Evolutionary conservation across 2,329 filamentous ascomycete species (phyloP), one percentile per base, ranked within the genome.

Genomic region (Curvularia hawaiiensis): DNA sequence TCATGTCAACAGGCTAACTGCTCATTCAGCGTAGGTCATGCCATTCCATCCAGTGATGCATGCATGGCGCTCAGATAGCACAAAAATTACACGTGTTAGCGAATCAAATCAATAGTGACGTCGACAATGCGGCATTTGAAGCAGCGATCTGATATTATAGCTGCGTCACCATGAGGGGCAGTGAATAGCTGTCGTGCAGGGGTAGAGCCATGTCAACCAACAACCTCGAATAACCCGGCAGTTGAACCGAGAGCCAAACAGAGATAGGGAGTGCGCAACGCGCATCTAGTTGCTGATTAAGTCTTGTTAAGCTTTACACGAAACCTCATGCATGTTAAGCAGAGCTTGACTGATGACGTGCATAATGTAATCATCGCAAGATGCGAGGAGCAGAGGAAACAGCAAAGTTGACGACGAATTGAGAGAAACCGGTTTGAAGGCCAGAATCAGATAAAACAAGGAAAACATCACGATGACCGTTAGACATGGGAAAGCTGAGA

Each of bases 161-260:
- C 26, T 59, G 54, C 62, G 62, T 66, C 64, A 66, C 54, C 9
- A 63, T 61, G 59, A 66, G 62, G 41, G 26, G 12, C 20, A 28
- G n/a, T 46, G 6, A 44, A 46, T 54, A 49, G 39, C 44, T 56
- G 18, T 20, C 18, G 33, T 9, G 46, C 48, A 52, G 38, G 50
- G 55, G 22, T 31, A 38, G 0, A 41, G 20, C 28, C 26, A 48
- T 30, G 30, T 52, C 33, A 45, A 44, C 51, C 39, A 47, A 50
- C 52, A 9, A 28, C 20, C 5, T 12, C 20, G 26, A 46, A 26
- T 38, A 16, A 7, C 24, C 50, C 39, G 46, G 26, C 50, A 16
- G 18, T 54, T 28, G 31, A 49, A 4, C 30, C 8, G 45, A 51
- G 46, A 24, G 20, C 54, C 40, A 48, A 43, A 53, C 35, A 52